Conservation (phyloP, 768 basidiomycete species). For the Tulasnella sp. region DNA sequence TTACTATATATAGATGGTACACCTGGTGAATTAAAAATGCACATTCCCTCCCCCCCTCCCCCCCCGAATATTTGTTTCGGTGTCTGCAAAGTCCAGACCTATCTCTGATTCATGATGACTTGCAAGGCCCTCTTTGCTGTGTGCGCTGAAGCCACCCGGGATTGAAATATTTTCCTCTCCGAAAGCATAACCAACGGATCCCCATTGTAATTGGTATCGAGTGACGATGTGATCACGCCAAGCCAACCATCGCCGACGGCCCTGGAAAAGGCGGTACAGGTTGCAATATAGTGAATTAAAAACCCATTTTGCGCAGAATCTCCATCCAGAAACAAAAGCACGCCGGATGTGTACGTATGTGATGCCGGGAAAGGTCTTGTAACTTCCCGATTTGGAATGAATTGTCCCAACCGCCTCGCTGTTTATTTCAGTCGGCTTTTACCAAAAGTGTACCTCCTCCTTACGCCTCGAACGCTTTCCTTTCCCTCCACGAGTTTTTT, state of each 20-base stretch:
- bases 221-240: no score
- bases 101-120: not conserved
- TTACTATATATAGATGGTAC: not conserved
- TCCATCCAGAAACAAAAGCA: not conserved
- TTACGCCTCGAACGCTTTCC: not conserved
- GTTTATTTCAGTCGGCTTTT: not conserved
- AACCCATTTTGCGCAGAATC: not conserved
- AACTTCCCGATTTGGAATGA: not conserved
- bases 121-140: not conserved
- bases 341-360: not conserved
- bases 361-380: not conserved
- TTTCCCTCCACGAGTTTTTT: not conserved
- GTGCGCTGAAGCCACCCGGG: no score
- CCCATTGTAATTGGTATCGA: no score
- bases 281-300: not conserved
- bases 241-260: no score
- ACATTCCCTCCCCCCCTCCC: not conserved
- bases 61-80: not conserved
- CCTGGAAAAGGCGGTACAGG: not conserved
- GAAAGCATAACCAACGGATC: no score
- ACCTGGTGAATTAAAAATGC: not conserved
- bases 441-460: not conserved
- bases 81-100: no score
- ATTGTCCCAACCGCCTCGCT: not conserved
- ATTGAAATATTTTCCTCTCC: no score